phyloP scores from a whole-genome alignment of 306 rosid species.

The Cucurbita argyrosperma region DNA sequence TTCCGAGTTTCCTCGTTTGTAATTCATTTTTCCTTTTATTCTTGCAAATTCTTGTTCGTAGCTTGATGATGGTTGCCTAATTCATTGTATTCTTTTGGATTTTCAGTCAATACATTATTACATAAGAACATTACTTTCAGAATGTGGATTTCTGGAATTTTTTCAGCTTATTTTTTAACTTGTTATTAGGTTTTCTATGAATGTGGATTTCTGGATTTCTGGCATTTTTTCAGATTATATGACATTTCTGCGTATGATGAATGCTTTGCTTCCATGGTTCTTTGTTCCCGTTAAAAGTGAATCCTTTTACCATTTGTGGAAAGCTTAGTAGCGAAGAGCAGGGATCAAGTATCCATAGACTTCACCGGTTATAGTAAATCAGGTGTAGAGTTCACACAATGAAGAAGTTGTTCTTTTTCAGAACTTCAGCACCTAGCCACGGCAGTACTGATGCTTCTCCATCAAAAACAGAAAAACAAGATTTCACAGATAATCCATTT shows the following conservation, averaged over 20 bases:
- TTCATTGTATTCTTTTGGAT: not conserved
- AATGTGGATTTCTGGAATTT: not conserved
- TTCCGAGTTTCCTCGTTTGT: not conserved
- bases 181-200: not conserved
- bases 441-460: conserved; percentile 41
- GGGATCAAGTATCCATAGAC: conserved; percentile 1
- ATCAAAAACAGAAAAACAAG: conserved; percentile 32
- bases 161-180: not conserved
- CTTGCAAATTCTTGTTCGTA: not conserved
- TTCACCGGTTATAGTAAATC: conserved; percentile 21
- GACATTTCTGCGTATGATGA: not conserved
- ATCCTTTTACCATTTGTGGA: not conserved
- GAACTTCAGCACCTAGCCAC: conserved; percentile 51
- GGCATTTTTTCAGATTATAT: no score
- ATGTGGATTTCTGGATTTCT: not conserved
- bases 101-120: not conserved
- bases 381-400: conserved; percentile 21
- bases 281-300: not conserved
- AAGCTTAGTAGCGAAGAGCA: conserved; percentile 11
- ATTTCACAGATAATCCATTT: conserved; percentile 27
- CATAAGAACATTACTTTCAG: not conserved
- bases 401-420: conserved; percentile 83
- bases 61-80: not conserved
- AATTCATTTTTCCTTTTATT: not conserved
- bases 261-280: not conserved